Evolutionary conservation across 108 stramenopile species (phyloP).

Genomic region (Nitzschia inconspicua): DNA sequence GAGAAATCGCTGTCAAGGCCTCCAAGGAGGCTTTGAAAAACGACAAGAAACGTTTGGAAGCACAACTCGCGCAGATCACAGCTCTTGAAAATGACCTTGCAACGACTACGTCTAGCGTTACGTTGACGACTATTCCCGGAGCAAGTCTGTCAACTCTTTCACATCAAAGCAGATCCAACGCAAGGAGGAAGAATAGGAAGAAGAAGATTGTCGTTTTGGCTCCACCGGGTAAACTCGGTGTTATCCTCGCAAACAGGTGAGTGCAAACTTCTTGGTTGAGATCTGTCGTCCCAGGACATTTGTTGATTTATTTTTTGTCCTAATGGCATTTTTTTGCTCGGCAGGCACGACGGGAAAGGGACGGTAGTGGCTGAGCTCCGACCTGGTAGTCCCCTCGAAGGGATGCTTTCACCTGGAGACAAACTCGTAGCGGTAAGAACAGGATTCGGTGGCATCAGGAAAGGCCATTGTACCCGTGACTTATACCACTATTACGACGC

Average conservation of each 20-base stretch:
- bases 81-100: conserved; percentile 8
- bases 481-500: neutral
- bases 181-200: neutral
- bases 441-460: no score
- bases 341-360: conserved; percentile 43
- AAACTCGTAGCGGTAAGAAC: conserved; percentile 28
- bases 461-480: neutral
- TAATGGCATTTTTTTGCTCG: no score
- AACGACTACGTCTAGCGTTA: conserved; percentile 11
- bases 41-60: conserved; percentile 29
- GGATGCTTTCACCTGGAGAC: conserved; percentile 39
- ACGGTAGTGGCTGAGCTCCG: conserved; percentile 42
- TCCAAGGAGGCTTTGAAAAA: conserved; percentile 15
- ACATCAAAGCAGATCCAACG: neutral
- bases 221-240: conserved; percentile 70
- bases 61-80: conserved; percentile 28
- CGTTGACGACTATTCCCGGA: conserved; percentile 18
- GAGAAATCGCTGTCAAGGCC: conserved; percentile 8
- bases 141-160: conserved; percentile 16
- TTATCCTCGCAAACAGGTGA: conserved; percentile 72
- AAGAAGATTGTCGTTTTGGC: conserved; percentile 32
- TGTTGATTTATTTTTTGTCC: no score
- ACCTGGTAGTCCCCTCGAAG: conserved; percentile 18
- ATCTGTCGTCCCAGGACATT: no score
- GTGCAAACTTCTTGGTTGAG: no score